phyloP scores from a whole-genome alignment of 495 filamentous ascomycete species.

The Chaetomium fimeti region DNA sequence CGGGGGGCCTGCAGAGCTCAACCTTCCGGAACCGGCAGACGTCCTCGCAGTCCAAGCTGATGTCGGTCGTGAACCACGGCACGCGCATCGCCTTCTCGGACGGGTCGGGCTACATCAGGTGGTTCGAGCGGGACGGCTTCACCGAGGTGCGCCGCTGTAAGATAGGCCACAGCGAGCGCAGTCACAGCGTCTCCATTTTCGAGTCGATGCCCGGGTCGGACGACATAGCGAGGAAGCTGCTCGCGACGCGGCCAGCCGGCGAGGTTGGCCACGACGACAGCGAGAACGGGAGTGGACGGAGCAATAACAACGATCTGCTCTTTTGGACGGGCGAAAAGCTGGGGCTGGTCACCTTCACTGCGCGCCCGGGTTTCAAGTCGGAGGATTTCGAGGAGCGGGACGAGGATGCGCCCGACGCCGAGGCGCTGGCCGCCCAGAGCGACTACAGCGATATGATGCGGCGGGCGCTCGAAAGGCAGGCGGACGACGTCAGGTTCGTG shows the following conservation, averaged over 20 bases:
- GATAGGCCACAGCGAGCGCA: slow-evolving; percentile 54
- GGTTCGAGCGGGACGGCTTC: slow-evolving; percentile 85
- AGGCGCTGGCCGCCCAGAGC: slow-evolving; percentile 44
- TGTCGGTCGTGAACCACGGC: slow-evolving; percentile 82
- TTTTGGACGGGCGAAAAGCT: slow-evolving; percentile 82
- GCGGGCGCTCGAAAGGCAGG: slow-evolving; percentile 71
- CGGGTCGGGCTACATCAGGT: slow-evolving; percentile 79
- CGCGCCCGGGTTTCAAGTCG: slow-evolving; percentile 45
- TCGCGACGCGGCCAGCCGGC: slow-evolving; percentile 52
- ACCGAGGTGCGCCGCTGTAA: slow-evolving; percentile 76
- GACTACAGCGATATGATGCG: slow-evolving; percentile 69
- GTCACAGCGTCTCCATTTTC: slow-evolving; percentile 45
- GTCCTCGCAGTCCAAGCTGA: slow-evolving; percentile 72
- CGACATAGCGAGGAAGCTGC: slow-evolving; percentile 69
- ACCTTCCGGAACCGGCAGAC: slow-evolving; percentile 76
- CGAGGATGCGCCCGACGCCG: slow-evolving; percentile 46
- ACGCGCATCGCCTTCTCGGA: slow-evolving; percentile 83
- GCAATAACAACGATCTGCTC: slow-evolving; percentile 57
- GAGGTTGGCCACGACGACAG: not conserved
- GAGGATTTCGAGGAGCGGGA: slow-evolving; percentile 50
- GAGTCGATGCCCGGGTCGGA: slow-evolving; percentile 51
- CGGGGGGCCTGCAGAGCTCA: slow-evolving; percentile 42
- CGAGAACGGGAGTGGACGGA: not conserved
- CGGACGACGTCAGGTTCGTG: slow-evolving; percentile 78
- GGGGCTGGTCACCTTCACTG: slow-evolving; percentile 65